Evolutionary conservation across 306 rosid genomes (phyloP).

Genomic region (Sesbania bispinosa): DNA sequence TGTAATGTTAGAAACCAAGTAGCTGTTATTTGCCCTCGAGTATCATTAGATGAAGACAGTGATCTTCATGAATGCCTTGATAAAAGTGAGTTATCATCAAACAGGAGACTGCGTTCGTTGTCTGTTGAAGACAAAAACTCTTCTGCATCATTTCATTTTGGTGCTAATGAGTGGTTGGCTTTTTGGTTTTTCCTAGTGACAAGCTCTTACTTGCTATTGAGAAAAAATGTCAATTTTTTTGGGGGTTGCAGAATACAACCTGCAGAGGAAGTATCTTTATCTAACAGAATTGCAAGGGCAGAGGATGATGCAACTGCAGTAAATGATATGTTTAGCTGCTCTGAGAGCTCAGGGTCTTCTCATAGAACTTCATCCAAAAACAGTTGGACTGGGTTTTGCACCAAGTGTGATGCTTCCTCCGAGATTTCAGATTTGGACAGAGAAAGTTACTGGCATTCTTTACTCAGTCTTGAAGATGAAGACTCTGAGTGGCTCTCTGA

Average conservation of each 20-base stretch:
- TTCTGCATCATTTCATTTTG: constrained; percentile 14
- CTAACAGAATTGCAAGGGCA: constrained; percentile 9
- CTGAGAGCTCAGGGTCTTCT: not conserved
- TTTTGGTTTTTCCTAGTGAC: constrained; percentile 34
- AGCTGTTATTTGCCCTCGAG: not conserved
- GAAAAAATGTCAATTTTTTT: constrained; percentile 2
- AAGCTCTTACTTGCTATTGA: constrained; percentile 14
- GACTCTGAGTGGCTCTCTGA: constrained; percentile 39
- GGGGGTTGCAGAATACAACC: not conserved
- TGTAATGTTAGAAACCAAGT: constrained; percentile 19
- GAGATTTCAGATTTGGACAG: constrained; percentile 26
- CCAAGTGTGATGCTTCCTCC: not conserved
- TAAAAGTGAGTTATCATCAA: not conserved
- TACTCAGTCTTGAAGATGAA: constrained; percentile 41
- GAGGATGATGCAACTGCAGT: not conserved
- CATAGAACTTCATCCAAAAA: not conserved
- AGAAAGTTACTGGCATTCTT: constrained; percentile 27
- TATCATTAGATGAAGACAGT: not conserved
- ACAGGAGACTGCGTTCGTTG: not conserved
- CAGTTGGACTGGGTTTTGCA: not conserved
- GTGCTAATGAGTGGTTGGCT: constrained; percentile 7
- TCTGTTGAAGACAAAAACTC: not conserved
- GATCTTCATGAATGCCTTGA: not conserved
- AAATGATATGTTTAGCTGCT: not conserved
- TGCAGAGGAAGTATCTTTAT: not conserved